Evolutionary conservation across 371 early-diverging fungal genomes (phyloP).

Genomic region (Synchytrium microbalum): DNA sequence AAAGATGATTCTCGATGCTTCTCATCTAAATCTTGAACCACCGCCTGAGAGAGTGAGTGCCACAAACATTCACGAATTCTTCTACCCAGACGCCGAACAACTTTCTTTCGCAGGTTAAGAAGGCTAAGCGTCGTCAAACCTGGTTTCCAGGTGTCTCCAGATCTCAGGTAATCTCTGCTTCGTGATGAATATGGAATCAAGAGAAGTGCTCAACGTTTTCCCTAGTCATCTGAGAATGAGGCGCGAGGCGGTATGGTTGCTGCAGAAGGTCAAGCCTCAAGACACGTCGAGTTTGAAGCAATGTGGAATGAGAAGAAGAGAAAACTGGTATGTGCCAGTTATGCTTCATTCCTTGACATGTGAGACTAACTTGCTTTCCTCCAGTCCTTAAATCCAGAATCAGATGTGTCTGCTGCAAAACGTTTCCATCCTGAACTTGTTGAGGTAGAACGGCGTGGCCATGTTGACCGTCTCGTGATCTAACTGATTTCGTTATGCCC

Average conservation of each 20-base stretch:
- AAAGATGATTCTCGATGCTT: background rate
- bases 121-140: conserved; percentile 13
- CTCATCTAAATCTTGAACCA: conserved; percentile 1
- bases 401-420: background rate
- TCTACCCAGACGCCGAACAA: conserved; percentile 5
- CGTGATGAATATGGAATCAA: background rate
- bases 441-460: background rate
- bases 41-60: conserved; percentile 2
- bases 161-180: no score
- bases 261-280: background rate
- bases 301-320: background rate
- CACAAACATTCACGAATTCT: background rate
- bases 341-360: no score
- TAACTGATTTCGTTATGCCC: background rate
- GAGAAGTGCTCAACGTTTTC: background rate
- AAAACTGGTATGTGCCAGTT: background rate
- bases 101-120: background rate
- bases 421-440: background rate
- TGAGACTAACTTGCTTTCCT: no score
- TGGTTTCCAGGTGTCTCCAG: conserved; percentile 17
- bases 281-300: background rate
- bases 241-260: background rate
- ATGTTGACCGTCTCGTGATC: no score
- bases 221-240: background rate
- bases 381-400: no score